Evolutionary conservation across 257 asterid species (phyloP).

Genomic region (Linderniella brevidens): DNA sequence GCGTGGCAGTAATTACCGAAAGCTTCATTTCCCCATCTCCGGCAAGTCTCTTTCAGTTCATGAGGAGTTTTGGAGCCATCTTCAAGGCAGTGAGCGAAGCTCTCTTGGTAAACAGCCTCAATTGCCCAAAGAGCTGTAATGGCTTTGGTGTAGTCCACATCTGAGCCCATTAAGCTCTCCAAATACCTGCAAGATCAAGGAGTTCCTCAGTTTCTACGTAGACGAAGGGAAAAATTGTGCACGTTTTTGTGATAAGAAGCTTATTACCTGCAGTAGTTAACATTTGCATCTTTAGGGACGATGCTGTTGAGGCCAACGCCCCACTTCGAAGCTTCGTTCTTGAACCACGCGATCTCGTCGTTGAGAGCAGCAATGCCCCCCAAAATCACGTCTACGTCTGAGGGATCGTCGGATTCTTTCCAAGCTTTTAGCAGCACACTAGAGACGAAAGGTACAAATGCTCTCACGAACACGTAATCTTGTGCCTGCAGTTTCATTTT

Average conservation of each 20-base stretch:
- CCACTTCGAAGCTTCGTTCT: conserved; percentile 69
- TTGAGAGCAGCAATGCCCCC: conserved; percentile 54
- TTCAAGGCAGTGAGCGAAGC: conserved; percentile 75
- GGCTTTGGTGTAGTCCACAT: conserved; percentile 50
- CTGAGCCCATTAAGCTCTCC: conserved; percentile 42
- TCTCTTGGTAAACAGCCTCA: conserved; percentile 66
- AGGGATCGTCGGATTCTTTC: conserved; percentile 34
- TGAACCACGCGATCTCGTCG: conserved; percentile 77
- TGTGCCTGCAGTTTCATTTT: conserved; percentile 40
- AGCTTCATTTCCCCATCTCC: conserved; percentile 53
- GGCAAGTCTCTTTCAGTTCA: conserved; percentile 56
- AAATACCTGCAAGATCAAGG: conserved; percentile 24
- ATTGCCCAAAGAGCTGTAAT: conserved; percentile 68
- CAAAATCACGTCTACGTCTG: conserved; percentile 46
- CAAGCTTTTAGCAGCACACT: conserved; percentile 57
- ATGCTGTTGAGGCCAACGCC: conserved; percentile 28
- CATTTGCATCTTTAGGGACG: conserved; percentile 40
- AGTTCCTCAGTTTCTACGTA: background rate
- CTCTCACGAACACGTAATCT: conserved; percentile 68
- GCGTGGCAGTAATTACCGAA: conserved; percentile 41
- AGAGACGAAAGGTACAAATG: conserved; percentile 54
- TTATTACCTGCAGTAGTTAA: conserved; percentile 54
- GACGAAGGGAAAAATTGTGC: background rate
- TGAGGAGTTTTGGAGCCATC: conserved; percentile 40
- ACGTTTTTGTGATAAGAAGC: background rate